phyloP scores from a whole-genome alignment of 768 basidiomycete genomes.

The Leccinum uliginosum region DNA sequence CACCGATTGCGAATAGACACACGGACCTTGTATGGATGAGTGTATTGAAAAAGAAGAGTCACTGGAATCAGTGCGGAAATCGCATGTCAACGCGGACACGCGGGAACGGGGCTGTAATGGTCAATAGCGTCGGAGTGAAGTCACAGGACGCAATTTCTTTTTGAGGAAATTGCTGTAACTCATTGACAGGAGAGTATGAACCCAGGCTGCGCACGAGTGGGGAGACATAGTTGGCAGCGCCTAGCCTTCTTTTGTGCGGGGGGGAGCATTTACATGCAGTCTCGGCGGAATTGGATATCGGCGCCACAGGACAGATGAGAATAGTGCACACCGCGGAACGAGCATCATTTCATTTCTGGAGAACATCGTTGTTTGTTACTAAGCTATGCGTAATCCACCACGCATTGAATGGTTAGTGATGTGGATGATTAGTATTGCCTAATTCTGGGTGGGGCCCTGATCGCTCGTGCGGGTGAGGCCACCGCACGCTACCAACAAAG shows the following conservation, averaged over 20 bases:
- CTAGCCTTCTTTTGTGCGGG: not conserved
- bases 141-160: slow-evolving; percentile 10
- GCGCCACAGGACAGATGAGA: not conserved
- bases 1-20: not conserved
- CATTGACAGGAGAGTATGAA: slow-evolving; percentile 18
- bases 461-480: slow-evolving; percentile 13
- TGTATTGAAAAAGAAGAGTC: slow-evolving; percentile 2
- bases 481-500: not conserved
- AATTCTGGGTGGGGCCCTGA: slow-evolving; percentile 10
- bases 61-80: slow-evolving; percentile 11
- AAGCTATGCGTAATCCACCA: not conserved
- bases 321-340: not conserved
- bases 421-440: slow-evolving; percentile 1
- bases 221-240: not conserved
- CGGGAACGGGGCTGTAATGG: slow-evolving; percentile 21
- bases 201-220: not conserved
- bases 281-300: not conserved
- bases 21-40: not conserved
- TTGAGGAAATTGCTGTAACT: slow-evolving; percentile 19
- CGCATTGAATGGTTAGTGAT: slow-evolving; percentile 6
- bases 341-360: slow-evolving; percentile 12
- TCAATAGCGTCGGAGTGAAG: slow-evolving; percentile 13
- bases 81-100: slow-evolving; percentile 17
- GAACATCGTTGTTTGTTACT: not conserved
- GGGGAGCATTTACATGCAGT: not conserved